Percentiles rank a stretch among this genome's conserved stretches.
These are phyloP conservation scores for Leishmania mexicana DNA, from an alignment of 208 protist species.

Conservation along the genomic window DNA sequence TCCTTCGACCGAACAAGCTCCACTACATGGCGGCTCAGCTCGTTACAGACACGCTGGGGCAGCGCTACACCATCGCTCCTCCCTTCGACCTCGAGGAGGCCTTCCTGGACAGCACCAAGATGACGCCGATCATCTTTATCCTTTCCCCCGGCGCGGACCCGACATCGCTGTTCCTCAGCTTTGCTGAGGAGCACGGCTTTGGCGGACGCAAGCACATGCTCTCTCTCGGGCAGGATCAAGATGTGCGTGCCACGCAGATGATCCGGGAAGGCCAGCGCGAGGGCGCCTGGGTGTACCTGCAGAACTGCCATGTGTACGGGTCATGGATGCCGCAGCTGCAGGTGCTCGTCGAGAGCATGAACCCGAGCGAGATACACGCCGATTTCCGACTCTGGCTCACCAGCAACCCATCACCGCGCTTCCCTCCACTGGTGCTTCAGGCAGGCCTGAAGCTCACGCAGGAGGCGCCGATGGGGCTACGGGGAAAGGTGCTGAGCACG, in stretches of 20 bases:
- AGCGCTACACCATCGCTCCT: constrained; percentile 81
- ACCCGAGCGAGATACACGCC: constrained; percentile 66
- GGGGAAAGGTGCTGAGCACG: constrained; percentile 89
- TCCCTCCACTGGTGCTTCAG: constrained; percentile 94
- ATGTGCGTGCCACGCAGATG: constrained; percentile 86
- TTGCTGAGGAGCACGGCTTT: constrained; percentile 90
- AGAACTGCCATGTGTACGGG: constrained; percentile 96
- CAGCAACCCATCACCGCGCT: constrained; percentile 89
- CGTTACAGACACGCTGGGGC: constrained; percentile 71
- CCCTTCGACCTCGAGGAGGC: constrained; percentile 83
- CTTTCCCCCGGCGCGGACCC: constrained; percentile 94
- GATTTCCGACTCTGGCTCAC: constrained; percentile 97
- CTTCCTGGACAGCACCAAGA: constrained; percentile 89
- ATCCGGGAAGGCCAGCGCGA: constrained; percentile 76
- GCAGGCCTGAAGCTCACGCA: constrained; percentile 95
- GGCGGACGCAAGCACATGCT: constrained; percentile 85
- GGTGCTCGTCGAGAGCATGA: constrained; percentile 84
- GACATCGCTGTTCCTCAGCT: constrained; percentile 89
- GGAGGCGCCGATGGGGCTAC: constrained; percentile 96
- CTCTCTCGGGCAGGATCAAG: constrained; percentile 95
- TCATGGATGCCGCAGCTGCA: constrained; percentile 95
- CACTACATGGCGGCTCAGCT: constrained; percentile 69
- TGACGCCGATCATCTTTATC: constrained; percentile 95
- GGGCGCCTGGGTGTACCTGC: constrained; percentile 95
- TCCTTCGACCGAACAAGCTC: constrained; percentile 85